Base-by-base conservation (phyloP, 2,329 filamentous ascomycete genomes). In the Elsinoe batatas region DNA sequence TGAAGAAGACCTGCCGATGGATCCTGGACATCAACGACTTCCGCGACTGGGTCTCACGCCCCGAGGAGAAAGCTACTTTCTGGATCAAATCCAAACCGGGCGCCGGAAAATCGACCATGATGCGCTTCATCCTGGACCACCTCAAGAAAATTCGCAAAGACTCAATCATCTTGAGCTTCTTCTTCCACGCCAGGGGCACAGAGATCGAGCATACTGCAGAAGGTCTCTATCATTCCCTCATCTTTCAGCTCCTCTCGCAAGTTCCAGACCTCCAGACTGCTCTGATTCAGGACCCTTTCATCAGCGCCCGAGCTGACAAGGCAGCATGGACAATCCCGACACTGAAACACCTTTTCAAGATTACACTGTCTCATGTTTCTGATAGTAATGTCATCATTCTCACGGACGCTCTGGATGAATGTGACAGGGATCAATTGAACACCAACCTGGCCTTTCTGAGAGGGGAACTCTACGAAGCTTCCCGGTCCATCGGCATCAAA, bases 351-450 rank as follows among this genome's bases (percentile, higher is more conserved):
- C 56, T 69, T 5, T 65, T 72, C 17, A 36, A 54, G 3, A 55
- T 43, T 0, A 64, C 65, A 11, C 47, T 71, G 15, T 11, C 50
- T 13, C 58, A 59, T 2, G 61, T 74, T 33, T 61, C 59, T 11
- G 7, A 57, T 7, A 17, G 26, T 1, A 33, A 7, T 20, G 13
- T 58, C 12, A 12, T 20, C 2, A 58, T 56, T 42, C 67, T 67
- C 26, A 62, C 70, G 0, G 74, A 78, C 50, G 76, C 76, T 0
- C 64, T 79, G 1, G 76, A 79, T 35, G 77, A 79, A 58, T 77
- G 74, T 56, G 26, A 30, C 7, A 5, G 26, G 4, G 7, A 30
- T 8, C 26, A 30, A 7, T 7, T 30, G 3, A 2, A 30, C 8
- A 8, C 5, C 26, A 30, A 5, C 8, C 26, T 30, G 4, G 3